Conservation (phyloP, 2,329 filamentous ascomycete species). For the Cordyceps cicadae region DNA sequence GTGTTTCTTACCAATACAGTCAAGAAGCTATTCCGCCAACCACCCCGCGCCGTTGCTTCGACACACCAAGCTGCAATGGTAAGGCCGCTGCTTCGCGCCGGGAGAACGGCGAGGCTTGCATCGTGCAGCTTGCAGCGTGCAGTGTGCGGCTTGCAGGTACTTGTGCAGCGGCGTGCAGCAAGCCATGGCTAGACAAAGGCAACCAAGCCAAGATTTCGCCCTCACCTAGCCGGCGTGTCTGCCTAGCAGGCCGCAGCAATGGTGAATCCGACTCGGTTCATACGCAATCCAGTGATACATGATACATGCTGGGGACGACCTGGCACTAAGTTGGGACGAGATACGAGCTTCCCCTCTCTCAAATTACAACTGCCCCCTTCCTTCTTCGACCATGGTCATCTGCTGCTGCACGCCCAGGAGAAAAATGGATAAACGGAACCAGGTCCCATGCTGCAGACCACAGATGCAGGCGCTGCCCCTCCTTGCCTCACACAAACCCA, state of each 20-base stretch:
- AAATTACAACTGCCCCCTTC: background rate
- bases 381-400: constrained; percentile 1
- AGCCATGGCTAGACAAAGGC: constrained; percentile 10
- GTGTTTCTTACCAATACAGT: background rate
- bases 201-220: background rate
- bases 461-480: constrained; percentile 9
- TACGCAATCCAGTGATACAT: constrained; percentile 2
- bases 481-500: background rate
- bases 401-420: background rate
- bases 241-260: background rate
- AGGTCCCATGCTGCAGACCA: constrained; percentile 10
- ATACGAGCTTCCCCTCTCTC: constrained; percentile 1
- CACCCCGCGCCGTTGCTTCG: background rate
- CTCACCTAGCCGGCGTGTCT: background rate
- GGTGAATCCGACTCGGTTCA: background rate
- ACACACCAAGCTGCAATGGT: background rate
- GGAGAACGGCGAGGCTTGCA: constrained; percentile 8
- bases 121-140: constrained; percentile 9
- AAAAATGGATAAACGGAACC: background rate
- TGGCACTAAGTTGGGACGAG: background rate
- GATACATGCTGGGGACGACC: constrained; percentile 1
- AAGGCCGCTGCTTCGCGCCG: constrained; percentile 8
- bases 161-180: constrained; percentile 2
- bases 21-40: background rate
- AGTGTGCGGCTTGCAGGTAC: constrained; percentile 1